Base-by-base conservation (phyloP, 139 green algal species). In the Pycnococcus provasolii region DNA sequence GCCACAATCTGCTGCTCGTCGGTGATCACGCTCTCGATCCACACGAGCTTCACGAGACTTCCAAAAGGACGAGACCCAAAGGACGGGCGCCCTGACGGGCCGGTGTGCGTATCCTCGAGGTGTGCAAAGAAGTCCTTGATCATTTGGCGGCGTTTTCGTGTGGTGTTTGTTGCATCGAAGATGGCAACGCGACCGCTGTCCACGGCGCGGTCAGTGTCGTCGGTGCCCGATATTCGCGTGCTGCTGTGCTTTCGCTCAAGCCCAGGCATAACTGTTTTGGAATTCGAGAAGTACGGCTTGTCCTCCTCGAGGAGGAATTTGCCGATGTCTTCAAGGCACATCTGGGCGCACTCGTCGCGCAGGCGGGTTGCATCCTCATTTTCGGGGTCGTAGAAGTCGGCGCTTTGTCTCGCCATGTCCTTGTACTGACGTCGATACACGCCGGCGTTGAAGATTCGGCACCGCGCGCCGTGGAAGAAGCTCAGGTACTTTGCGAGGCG, bases 81-180 rank as follows among this genome's bases (percentile, higher is more conserved):
- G 26, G 26, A 26, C 26, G 26, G 26, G 26, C 26, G 26, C 26
- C 26, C 26, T 26, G 26, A 26, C 26, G 26, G 26, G 26, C 26
- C 26, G 26, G 26, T 26, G 26, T 26, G 26, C 26, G 26, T 26
- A 26, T 26, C 26, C 26, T 26, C 26, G 26, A 26, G 26, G 26
- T 26, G 26, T 26, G 26, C 26, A 8, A 71, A 41, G 4, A 55
- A 37, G n/a, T 60, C 57, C 26, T 71, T 42, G 48, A 77, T 68
- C 71, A 62, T 72, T 54, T 60, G 42, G 15, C 71, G 55, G 26
- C 71, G 42, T 26, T 46, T 63, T 3, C 50, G 45, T 13, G 63
- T 72, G 8, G 53, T 64, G 63, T 77, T 77, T 6, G 63, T 77
- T n/a, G 71, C 71, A 58, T 72, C 63, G 41, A 77, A 77, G 53